Evolutionary conservation across 2,329 filamentous ascomycete genomes (phyloP), one percentile per base, ranked within the genome.

Genomic region (Iodosphaeria phyllophila): DNA sequence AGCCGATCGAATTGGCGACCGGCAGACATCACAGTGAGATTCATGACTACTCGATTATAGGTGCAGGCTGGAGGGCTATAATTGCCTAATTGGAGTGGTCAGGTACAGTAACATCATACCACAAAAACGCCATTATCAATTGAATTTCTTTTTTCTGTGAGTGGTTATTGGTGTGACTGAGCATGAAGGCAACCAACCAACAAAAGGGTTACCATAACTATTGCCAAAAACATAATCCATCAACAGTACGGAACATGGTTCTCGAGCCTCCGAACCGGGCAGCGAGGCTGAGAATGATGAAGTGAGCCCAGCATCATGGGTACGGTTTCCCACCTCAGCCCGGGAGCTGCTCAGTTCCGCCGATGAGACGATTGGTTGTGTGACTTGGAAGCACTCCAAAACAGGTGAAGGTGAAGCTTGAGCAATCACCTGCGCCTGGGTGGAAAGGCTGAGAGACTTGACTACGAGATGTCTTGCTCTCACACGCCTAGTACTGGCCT

Each of bases 1-100:
- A 86, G 57, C 19, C 79, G 64, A 43, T 91, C 80, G 46, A 65
- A 84, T 37, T 91, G 80, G 3, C 65, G 60, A 1, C 80, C 80
- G 32, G 56, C 53, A 7, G 74, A 77, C 1, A 65, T 66, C 9
- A 77, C 72, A 1, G 75, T 84, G 35, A 89, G 64, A 40, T 83
- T 82, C 46, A 89, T 67, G 13, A 67, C 61, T 10, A 84, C 73
- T 17, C 69, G 63, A 40, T 82, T 75, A 52, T 86, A 89, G 10
- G 59, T 47, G 46, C 74, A 82, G 14, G 48, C 39, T 1, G 77
- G 75, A 8, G 78, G 78, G 2, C 48, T 54, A 41, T 80, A 83
- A 10, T 56, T 46, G 22, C 66, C 69, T 74, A 11, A n/a, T n/a
- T n/a, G 30, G 30, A 24, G 28, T 14, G 29, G 20, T 10, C 27